Evolutionary conservation across 495 filamentous ascomycete species (phyloP).

Genomic region (Pyrenopolyporus hunteri): DNA sequence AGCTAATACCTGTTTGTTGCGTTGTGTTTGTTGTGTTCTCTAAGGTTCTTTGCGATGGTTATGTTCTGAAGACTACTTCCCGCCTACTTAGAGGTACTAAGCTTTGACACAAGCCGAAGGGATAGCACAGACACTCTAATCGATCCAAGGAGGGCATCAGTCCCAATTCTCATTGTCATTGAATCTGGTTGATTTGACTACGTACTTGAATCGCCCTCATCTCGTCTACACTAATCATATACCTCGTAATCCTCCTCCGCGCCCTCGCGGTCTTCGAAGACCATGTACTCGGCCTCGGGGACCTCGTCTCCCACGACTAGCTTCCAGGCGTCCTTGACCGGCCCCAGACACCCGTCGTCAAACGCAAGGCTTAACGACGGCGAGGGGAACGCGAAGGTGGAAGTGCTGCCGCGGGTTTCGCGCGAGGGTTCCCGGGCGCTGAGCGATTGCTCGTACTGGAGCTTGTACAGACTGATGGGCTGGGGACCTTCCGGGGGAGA

Average conservation of each 20-base stretch:
- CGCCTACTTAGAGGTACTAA: too few species aligned
- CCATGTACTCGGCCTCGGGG: constrained; percentile 65
- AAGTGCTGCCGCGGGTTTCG: constrained; percentile 23
- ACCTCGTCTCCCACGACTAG: constrained; percentile 60
- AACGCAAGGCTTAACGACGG: constrained; percentile 68
- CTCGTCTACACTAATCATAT: constrained; percentile 24
- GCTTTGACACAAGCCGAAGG: too few species aligned
- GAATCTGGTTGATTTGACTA: neutral
- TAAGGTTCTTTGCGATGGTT: too few species aligned
- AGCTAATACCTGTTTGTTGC: too few species aligned
- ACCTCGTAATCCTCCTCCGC: constrained; percentile 54
- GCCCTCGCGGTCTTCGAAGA: constrained; percentile 61
- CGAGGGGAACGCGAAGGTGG: constrained; percentile 56
- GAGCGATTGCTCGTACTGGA: constrained; percentile 32
- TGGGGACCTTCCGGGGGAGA: constrained; percentile 45
- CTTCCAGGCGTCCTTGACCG: constrained; percentile 69
- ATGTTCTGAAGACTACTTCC: too few species aligned
- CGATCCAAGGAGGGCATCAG: too few species aligned
- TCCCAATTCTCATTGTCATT: too few species aligned
- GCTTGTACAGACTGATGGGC: constrained; percentile 21
- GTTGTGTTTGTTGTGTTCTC: too few species aligned
- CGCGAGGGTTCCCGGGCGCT: constrained; percentile 32
- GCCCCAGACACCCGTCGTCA: constrained; percentile 67
- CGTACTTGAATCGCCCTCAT: neutral
- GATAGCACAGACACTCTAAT: too few species aligned